Evolutionary conservation across 192 early-diverging fungal genomes (phyloP), one percentile per base, ranked within the genome.

Genomic region (Gaertneriomyces sp.): DNA sequence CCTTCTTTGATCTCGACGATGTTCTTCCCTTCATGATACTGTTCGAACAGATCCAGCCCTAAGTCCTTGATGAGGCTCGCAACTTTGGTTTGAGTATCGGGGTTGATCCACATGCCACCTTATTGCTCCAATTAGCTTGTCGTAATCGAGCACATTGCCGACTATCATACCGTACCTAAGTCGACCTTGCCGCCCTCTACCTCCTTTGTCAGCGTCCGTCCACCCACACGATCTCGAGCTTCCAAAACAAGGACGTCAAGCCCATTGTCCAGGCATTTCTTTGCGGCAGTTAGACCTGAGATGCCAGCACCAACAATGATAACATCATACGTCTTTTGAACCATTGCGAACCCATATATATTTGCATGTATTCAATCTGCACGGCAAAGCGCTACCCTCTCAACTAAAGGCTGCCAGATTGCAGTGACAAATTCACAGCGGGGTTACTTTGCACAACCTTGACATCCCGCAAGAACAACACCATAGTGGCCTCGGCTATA

Each of bases 141-240:
- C 25, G 25, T 33, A 33, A 33, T 33, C 25, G 25, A 33, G 47
- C 12, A 2, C 12, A 49, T 49, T 49, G 47, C 1, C 47, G 17
- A 12, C 16, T n/a, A 49, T 17, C 47, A 49, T 17, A 49, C 16
- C 47, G 12, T 17, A 17, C 47, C 47, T 49, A 49, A 17, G 17
- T 49, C 47, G 47, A n/a, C 12, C 12, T n/a, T 17, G 12, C 12
- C 47, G 47, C 47, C 47, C 12, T 49, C 16, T 12, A 49, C 16
- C 47, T 49, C 14, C 20, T 38, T 44, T 2, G 58, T n/a, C 40
- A 60, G 14, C 39, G 58, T 60, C 1, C 58, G 20, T 1, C 58
- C 58, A 14, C 58, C 58, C 9, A 60, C 58, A 14, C 58, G 33
- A 42, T 60, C 58, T 9, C 58, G 58, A 45, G 58, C 58, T 42